A percentile compares a stretch with the other conserved stretches of the same genome.
phyloP scores from a whole-genome alignment of 2,329 filamentous ascomycete genomes.

The Colletotrichum euphorbiae region DNA sequence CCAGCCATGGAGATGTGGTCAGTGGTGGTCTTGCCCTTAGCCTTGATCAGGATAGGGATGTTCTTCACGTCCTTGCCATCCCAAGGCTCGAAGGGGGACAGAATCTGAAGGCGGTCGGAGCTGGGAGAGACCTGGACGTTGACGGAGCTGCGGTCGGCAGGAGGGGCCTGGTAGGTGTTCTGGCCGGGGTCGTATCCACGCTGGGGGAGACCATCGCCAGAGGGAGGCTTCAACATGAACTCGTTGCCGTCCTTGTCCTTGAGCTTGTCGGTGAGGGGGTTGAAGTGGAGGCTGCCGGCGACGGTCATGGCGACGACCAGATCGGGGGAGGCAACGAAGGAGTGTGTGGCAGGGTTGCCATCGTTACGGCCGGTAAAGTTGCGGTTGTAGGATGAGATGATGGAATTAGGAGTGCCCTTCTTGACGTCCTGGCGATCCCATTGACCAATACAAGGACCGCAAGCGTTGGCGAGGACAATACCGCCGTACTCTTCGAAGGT shows the following conservation, averaged over 20 bases:
- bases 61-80: slow-evolving; percentile 88
- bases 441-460: slow-evolving; percentile 92
- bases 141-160: slow-evolving; percentile 78
- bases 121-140: slow-evolving; percentile 85
- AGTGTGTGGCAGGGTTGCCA: slow-evolving; percentile 93
- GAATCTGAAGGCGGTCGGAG: slow-evolving; percentile 94
- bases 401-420: slow-evolving; percentile 96
- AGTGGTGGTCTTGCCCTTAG: slow-evolving; percentile 94
- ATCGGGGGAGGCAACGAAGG: slow-evolving; percentile 92
- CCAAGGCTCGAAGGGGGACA: slow-evolving; percentile 88
- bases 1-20: slow-evolving; percentile 98
- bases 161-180: slow-evolving; percentile 96
- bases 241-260: slow-evolving; percentile 97
- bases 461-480: slow-evolving; percentile 94
- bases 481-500: slow-evolving; percentile 98
- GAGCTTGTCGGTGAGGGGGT: slow-evolving; percentile 90
- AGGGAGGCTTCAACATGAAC: slow-evolving; percentile 86
- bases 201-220: slow-evolving; percentile 82
- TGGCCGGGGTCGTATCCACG: slow-evolving; percentile 90
- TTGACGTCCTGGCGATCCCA: slow-evolving; percentile 95
- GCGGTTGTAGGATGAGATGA: slow-evolving; percentile 99
- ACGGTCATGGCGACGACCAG: slow-evolving; percentile 88
- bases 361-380: slow-evolving; percentile 99
- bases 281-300: slow-evolving; percentile 89
- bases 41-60: slow-evolving; percentile 95